These are phyloP conservation scores for Collariella sp. DNA, from an alignment of 495 filamentous ascomycete species.

Conservation along the genomic window DNA sequence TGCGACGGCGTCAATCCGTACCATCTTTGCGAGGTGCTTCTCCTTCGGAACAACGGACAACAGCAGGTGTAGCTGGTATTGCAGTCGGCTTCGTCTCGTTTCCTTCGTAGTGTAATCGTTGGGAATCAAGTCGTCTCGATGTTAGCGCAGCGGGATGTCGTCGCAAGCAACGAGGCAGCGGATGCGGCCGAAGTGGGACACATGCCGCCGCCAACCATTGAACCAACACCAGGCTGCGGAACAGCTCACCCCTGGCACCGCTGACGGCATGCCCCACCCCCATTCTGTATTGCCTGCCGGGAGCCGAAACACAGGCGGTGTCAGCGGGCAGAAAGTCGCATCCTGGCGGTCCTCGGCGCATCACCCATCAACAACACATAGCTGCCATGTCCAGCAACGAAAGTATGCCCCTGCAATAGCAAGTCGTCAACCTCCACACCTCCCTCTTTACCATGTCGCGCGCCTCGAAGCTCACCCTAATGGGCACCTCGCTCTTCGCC, in stretches of 20 bases:
- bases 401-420: conserved; percentile 1
- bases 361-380: background rate
- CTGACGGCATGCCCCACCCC: conserved; percentile 7
- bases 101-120: too few relatives aligned
- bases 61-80: background rate
- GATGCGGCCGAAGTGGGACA: conserved; percentile 2
- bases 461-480: conserved; percentile 77
- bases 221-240: conserved; percentile 2
- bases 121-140: background rate
- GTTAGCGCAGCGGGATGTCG: background rate
- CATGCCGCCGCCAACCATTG: background rate
- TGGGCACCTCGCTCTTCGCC: conserved; percentile 66
- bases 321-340: conserved; percentile 3
- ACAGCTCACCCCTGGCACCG: conserved; percentile 4
- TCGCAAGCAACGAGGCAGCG: conserved; percentile 1
- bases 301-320: conserved; percentile 1
- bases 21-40: background rate
- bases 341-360: background rate
- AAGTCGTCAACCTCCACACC: background rate
- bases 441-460: conserved; percentile 60
- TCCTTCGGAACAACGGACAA: background rate
- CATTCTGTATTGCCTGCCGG: conserved; percentile 9
- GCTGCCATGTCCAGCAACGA: too few relatives aligned
- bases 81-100: too few relatives aligned
- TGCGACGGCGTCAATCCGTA: background rate